A percentile compares a stretch with the other conserved stretches of the same genome.
These are phyloP conservation scores for Rhodotorula taiwanensis DNA, from an alignment of 768 basidiomycete genomes.

Conservation along the genomic window DNA sequence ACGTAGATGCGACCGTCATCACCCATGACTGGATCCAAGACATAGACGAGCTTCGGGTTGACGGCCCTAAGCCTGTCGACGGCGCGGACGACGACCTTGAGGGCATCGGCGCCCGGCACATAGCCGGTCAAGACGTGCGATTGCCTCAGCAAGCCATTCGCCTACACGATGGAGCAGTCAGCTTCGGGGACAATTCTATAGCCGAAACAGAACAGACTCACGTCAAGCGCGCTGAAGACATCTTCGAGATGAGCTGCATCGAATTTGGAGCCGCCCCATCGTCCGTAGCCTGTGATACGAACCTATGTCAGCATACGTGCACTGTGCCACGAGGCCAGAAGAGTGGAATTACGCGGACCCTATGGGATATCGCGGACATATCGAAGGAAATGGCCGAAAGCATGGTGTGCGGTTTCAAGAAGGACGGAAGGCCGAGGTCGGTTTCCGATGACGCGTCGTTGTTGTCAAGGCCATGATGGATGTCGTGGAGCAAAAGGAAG, in stretches of 20 bases:
- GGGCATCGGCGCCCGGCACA: slow-evolving; percentile 72
- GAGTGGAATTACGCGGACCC: slow-evolving; percentile 25
- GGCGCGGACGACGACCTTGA: slow-evolving; percentile 60
- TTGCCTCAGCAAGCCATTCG: slow-evolving; percentile 65
- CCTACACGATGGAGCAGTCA: slow-evolving; percentile 10
- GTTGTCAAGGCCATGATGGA: neutral
- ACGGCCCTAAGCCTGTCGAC: slow-evolving; percentile 57
- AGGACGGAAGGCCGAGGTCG: too few relatives aligned
- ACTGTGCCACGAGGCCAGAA: rapidly evolving
- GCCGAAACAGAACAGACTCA: slow-evolving; percentile 21
- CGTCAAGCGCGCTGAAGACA: slow-evolving; percentile 66
- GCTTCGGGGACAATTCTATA: neutral
- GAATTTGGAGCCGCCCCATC: slow-evolving; percentile 70
- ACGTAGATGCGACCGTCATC: slow-evolving; percentile 87
- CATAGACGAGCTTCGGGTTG: slow-evolving; percentile 64
- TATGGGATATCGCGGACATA: too few relatives aligned
- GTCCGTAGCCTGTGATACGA: slow-evolving; percentile 64
- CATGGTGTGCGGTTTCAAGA: neutral
- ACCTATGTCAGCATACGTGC: neutral
- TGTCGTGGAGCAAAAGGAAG: neutral
- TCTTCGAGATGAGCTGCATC: slow-evolving; percentile 66
- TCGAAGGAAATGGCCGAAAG: neutral
- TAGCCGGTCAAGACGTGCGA: slow-evolving; percentile 81
- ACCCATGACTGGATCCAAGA: slow-evolving; percentile 93
- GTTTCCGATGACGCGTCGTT: neutral